Percentiles rank a stretch among this genome's conserved stretches.
Conservation (phyloP, 73 alveolate species). For the Tetrahymena elliotti region DNA sequence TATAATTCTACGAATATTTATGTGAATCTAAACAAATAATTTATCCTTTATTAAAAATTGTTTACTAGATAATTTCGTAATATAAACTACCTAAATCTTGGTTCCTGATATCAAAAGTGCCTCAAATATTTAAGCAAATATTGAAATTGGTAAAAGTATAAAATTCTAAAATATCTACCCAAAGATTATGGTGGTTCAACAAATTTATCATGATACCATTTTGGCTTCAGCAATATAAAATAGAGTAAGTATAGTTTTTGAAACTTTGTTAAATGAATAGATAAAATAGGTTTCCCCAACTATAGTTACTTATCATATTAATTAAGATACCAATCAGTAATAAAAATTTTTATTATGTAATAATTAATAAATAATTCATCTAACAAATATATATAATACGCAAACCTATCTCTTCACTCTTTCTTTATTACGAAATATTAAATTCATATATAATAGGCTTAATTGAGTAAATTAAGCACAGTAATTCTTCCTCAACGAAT, state of each 20-base stretch:
- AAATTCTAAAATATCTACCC: neutral
- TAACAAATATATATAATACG: neutral
- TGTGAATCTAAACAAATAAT: neutral
- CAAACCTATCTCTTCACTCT: neutral
- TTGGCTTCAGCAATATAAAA: too few relatives aligned
- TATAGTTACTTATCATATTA: neutral
- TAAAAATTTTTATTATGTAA: neutral
- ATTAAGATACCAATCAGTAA: neutral
- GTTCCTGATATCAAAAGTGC: neutral
- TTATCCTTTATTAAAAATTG: neutral
- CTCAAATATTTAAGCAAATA: neutral
- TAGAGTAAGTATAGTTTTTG: neutral
- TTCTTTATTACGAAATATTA: neutral
- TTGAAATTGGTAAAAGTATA: too few relatives aligned
- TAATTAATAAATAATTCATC: neutral
- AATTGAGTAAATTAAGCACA: neutral
- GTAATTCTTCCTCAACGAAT: neutral
- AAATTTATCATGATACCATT: neutral
- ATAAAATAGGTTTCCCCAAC: neutral
- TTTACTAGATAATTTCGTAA: neutral
- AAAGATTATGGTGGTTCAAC: too few relatives aligned
- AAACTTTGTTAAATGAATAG: neutral
- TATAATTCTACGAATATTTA: neutral
- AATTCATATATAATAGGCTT: neutral
- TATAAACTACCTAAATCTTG: neutral